Evolutionary conservation across 331 rosid species (phyloP).

Genomic region (Spiraea crenata): DNA sequence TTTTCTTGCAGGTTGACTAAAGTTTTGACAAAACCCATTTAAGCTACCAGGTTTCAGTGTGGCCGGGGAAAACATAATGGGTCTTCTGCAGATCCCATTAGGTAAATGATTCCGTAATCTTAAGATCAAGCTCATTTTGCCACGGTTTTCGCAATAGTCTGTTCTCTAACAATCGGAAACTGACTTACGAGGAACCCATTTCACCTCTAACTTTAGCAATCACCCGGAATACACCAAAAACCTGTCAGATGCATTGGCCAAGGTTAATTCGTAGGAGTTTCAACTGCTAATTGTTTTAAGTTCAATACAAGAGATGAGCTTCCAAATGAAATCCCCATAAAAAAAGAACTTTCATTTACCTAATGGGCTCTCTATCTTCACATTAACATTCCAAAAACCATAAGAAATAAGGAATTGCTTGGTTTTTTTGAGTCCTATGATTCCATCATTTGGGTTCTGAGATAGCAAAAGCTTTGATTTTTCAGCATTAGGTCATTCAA

Average conservation of each 20-base stretch:
- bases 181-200: background rate
- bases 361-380: background rate
- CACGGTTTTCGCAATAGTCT: background rate
- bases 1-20: slow-evolving; percentile 60
- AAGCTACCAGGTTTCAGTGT: slow-evolving; percentile 22
- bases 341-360: background rate
- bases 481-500: background rate
- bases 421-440: background rate
- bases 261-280: background rate
- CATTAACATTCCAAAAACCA: background rate
- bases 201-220: background rate
- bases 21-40: slow-evolving; percentile 35
- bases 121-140: slow-evolving; percentile 51
- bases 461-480: background rate
- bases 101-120: slow-evolving; percentile 51
- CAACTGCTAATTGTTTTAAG: background rate
- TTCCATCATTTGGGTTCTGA: background rate
- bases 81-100: slow-evolving; percentile 32
- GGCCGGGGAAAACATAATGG: slow-evolving; percentile 12
- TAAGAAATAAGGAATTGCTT: too few relatives aligned
- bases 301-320: background rate
- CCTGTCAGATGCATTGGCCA: background rate
- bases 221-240: background rate
- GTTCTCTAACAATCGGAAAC: slow-evolving; percentile 1
- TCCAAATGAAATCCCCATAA: too few relatives aligned